Percentiles rank a stretch among this genome's conserved stretches.
These are phyloP conservation scores for Coprinopsis strossmayeri DNA, from an alignment of 768 basidiomycete genomes.

Conservation along the genomic window DNA sequence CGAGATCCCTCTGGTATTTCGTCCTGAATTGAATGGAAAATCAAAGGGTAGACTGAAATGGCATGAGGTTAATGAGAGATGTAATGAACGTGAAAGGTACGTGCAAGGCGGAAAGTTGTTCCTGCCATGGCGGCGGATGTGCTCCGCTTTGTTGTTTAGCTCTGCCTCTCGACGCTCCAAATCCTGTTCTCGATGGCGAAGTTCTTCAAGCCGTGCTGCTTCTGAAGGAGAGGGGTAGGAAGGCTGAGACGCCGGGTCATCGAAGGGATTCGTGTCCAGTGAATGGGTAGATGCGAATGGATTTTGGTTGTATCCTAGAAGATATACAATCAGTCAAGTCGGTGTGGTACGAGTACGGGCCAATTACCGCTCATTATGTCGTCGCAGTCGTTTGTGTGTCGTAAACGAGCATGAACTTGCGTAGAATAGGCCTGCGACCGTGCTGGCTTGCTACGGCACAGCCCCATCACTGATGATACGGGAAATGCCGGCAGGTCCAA, in stretches of 20 bases:
- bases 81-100: conserved; percentile 22
- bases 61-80: background rate
- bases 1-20: conserved; percentile 83
- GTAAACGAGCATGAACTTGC: background rate
- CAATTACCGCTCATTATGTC: conserved; percentile 29
- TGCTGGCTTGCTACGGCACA: conserved; percentile 3
- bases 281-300: conserved; percentile 83
- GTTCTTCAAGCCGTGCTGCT: conserved; percentile 48
- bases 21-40: conserved; percentile 88
- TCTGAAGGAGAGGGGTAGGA: conserved; percentile 17
- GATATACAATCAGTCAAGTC: conserved; percentile 9
- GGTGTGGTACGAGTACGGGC: conserved; percentile 3
- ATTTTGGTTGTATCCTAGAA: conserved; percentile 47
- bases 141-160: conserved; percentile 59
- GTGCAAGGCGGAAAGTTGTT: conserved; percentile 94
- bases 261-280: conserved; percentile 85
- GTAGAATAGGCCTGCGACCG: background rate
- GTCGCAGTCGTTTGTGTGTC: conserved; percentile 13
- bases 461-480: background rate
- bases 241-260: conserved; percentile 56
- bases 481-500: background rate
- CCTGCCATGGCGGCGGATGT: conserved; percentile 66
- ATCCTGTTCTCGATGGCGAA: conserved; percentile 75
- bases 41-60: conserved; percentile 77
- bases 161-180: conserved; percentile 76